Evolutionary conservation across 768 basidiomycete genomes (phyloP).

Genomic region (Boletus edulis): DNA sequence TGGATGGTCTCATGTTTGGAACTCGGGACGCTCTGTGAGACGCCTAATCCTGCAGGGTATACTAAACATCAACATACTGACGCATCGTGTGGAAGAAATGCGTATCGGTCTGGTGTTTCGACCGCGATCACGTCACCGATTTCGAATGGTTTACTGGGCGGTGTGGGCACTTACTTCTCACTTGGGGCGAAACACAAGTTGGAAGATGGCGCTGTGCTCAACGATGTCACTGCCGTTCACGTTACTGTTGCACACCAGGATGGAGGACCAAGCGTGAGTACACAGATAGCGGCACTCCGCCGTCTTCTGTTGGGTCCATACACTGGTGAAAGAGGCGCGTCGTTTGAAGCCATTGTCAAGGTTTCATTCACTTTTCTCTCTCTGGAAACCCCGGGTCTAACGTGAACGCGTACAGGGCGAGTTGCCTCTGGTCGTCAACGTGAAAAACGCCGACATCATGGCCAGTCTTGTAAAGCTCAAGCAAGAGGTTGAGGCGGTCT

Average conservation of each 20-base stretch:
- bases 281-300: constrained; percentile 58
- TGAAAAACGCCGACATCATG: constrained; percentile 75
- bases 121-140: constrained; percentile 61
- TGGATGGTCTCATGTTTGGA: constrained; percentile 59
- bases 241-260: constrained; percentile 37
- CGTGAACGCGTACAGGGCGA: constrained; percentile 39
- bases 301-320: constrained; percentile 38
- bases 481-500: constrained; percentile 43
- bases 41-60: neutral
- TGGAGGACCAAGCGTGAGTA: constrained; percentile 50
- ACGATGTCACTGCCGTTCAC: constrained; percentile 65
- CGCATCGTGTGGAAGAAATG: constrained; percentile 45
- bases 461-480: constrained; percentile 64
- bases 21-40: constrained; percentile 49
- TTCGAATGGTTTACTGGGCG: constrained; percentile 54
- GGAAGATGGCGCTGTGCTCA: constrained; percentile 60
- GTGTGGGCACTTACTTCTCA: constrained; percentile 61
- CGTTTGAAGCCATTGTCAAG: constrained; percentile 37
- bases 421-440: constrained; percentile 63
- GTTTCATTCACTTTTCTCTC: constrained; percentile 21
- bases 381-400: constrained; percentile 4
- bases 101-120: constrained; percentile 75
- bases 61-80: constrained; percentile 4
- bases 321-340: constrained; percentile 22
- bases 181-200: constrained; percentile 59